Evolutionary conservation across 805 yeast genomes (phyloP).

Genomic region (Metschnikowia dekortorum): DNA sequence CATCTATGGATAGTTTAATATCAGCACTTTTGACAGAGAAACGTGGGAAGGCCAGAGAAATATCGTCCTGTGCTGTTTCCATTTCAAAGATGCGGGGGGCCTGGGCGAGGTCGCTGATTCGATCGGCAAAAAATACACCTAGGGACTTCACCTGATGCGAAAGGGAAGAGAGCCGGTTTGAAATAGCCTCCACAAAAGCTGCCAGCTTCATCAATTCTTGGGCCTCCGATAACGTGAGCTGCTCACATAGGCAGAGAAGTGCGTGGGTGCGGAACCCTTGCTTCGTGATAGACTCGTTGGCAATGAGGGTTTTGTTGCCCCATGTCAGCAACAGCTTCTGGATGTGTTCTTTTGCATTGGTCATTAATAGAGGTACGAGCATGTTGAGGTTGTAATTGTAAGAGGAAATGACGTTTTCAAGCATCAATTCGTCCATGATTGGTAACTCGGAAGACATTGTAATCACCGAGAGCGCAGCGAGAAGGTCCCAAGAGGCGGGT

Average conservation of each 20-base stretch:
- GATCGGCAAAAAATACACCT: slow-evolving; percentile 58
- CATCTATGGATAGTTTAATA: slow-evolving; percentile 5
- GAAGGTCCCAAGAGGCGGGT: slow-evolving; percentile 3
- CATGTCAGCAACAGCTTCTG: slow-evolving; percentile 10
- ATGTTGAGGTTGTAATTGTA: slow-evolving; percentile 10
- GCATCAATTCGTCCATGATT: slow-evolving; percentile 17
- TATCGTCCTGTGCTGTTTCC: slow-evolving; percentile 3
- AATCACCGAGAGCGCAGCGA: slow-evolving; percentile 19
- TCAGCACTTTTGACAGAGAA: neutral
- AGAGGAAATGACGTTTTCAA: slow-evolving; percentile 19
- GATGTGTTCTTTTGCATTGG: neutral
- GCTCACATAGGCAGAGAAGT: slow-evolving; percentile 34
- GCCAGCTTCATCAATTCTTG: slow-evolving; percentile 29
- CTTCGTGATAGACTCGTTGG: slow-evolving; percentile 31
- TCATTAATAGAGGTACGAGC: slow-evolving; percentile 9
- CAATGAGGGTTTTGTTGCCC: slow-evolving; percentile 34
- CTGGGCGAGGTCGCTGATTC: slow-evolving; percentile 31
- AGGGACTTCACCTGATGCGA: slow-evolving; percentile 43
- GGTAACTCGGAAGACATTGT: slow-evolving; percentile 10
- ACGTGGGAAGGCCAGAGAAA: neutral
- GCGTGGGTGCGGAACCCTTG: slow-evolving; percentile 51
- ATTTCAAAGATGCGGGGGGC: slow-evolving; percentile 31
- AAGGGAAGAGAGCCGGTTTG: slow-evolving; percentile 50
- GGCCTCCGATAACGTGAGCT: slow-evolving; percentile 17
- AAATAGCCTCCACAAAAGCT: slow-evolving; percentile 47